Conservation (phyloP, 257 asterid species). For the Scutellaria barbata region DNA sequence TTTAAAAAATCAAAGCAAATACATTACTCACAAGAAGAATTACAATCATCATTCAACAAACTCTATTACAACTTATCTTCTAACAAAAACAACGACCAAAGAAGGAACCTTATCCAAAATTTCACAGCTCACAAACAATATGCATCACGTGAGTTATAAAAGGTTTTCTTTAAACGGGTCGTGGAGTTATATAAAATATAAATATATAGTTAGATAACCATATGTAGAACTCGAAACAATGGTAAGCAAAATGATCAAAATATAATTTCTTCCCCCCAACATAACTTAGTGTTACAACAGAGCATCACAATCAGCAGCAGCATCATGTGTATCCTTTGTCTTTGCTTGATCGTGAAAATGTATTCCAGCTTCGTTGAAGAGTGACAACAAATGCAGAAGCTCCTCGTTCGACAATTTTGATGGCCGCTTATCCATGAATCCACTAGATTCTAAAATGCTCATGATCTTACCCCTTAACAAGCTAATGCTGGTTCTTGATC, state of each 20-base stretch:
- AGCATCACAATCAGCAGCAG: slow-evolving; percentile 40
- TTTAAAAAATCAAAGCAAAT: no score
- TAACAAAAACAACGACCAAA: no score
- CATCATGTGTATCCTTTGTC: slow-evolving; percentile 36
- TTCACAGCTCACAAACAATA: no score
- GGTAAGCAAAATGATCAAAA: neutral
- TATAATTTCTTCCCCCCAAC: neutral
- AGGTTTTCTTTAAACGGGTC: no score
- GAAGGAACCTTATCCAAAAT: no score
- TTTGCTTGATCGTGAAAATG: slow-evolving; percentile 57
- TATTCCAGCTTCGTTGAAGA: slow-evolving; percentile 73
- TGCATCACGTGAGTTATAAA: no score
- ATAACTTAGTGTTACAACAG: slow-evolving; percentile 19
- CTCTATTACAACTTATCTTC: no score
- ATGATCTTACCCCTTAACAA: slow-evolving; percentile 55
- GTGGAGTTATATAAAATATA: no score
- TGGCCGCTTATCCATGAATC: slow-evolving; percentile 81
- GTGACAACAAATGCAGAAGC: slow-evolving; percentile 55
- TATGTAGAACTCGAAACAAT: no score
- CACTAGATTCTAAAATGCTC: slow-evolving; percentile 53
- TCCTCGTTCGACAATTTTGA: slow-evolving; percentile 72
- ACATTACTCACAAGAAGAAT: no score
- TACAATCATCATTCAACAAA: no score
- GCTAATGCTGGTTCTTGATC: slow-evolving; percentile 33
- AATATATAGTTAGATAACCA: no score